These are phyloP conservation scores for Fusarium armeniacum DNA, from an alignment of 2,329 filamentous ascomycete species.

Conservation along the genomic window DNA sequence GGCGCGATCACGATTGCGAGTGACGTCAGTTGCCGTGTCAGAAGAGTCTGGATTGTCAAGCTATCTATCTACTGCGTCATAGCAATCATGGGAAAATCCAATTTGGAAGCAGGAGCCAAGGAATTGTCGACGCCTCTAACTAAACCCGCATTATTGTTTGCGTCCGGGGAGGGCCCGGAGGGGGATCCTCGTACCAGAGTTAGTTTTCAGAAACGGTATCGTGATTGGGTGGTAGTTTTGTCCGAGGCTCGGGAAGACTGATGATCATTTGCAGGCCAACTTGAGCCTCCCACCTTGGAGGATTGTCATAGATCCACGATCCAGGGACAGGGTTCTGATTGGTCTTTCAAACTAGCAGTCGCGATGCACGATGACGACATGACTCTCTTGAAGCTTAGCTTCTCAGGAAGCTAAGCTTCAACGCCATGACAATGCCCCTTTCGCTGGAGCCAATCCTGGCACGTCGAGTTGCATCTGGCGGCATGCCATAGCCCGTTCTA, in stretches of 20 bases:
- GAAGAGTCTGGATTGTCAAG: constrained; percentile 12
- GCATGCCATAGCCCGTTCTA: constrained; percentile 27
- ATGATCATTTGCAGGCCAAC: constrained; percentile 37
- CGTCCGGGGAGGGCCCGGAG: constrained; percentile 17
- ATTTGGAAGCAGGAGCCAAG: constrained; percentile 32
- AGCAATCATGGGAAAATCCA: constrained; percentile 16
- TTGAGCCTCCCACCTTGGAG: constrained; percentile 33
- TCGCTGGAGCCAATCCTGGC: constrained; percentile 30
- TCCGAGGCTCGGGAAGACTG: constrained; percentile 38
- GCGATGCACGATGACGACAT: constrained; percentile 45
- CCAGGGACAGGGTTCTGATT: constrained; percentile 34
- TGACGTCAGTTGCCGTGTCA: constrained; percentile 37
- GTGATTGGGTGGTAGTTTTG: constrained; percentile 27
- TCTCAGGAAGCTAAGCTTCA: constrained; percentile 16
- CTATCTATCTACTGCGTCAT: constrained; percentile 35
- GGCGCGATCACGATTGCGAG: constrained; percentile 27
- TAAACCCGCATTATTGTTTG: constrained; percentile 26
- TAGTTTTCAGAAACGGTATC: neutral
- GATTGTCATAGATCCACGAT: constrained; percentile 11
- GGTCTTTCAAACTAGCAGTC: neutral
- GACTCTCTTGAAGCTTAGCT: constrained; percentile 35
- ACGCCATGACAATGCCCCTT: constrained; percentile 26
- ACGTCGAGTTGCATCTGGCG: constrained; percentile 32
- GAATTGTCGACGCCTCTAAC: constrained; percentile 20
- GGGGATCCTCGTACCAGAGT: constrained; percentile 12